phyloP scores from a whole-genome alignment of 208 protist genomes.

The Leishmania turanica region DNA sequence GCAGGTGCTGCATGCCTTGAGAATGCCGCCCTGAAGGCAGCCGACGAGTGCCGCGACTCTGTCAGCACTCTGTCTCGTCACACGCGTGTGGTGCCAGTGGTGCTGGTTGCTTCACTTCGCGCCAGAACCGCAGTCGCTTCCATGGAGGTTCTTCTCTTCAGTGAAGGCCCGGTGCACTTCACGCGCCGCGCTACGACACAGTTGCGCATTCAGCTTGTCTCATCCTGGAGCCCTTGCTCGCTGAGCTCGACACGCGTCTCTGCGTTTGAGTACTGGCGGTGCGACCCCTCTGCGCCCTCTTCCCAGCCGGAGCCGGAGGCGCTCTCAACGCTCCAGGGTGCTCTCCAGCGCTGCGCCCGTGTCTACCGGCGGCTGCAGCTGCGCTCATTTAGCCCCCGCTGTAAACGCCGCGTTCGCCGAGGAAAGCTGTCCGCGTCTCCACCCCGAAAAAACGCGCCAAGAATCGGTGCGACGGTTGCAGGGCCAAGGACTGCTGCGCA shows the following conservation, averaged over 20 bases:
- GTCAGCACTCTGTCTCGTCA: constrained; percentile 22
- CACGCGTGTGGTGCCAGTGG: constrained; percentile 26
- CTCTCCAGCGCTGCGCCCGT: constrained; percentile 10
- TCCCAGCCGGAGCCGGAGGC: background rate
- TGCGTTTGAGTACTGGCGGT: constrained; percentile 65
- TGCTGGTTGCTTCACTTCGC: constrained; percentile 11
- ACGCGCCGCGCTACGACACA: constrained; percentile 6
- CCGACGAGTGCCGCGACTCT: background rate
- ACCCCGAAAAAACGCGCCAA: background rate
- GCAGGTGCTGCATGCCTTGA: constrained; percentile 7
- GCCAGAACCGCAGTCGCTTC: background rate
- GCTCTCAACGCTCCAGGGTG: background rate
- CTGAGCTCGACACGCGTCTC: constrained; percentile 16
- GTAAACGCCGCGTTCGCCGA: background rate
- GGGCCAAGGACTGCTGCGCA: background rate
- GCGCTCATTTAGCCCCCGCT: background rate
- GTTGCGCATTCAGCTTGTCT: constrained; percentile 47
- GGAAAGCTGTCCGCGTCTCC: background rate
- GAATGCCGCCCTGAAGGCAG: constrained; percentile 1
- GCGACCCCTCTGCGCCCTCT: background rate
- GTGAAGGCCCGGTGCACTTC: constrained; percentile 37
- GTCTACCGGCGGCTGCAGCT: constrained; percentile 10
- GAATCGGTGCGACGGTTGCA: background rate
- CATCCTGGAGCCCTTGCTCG: constrained; percentile 59
- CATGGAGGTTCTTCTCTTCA: constrained; percentile 28